Conservation (phyloP, 1,284 basidiomycete species). For the Puccinia triticina region DNA sequence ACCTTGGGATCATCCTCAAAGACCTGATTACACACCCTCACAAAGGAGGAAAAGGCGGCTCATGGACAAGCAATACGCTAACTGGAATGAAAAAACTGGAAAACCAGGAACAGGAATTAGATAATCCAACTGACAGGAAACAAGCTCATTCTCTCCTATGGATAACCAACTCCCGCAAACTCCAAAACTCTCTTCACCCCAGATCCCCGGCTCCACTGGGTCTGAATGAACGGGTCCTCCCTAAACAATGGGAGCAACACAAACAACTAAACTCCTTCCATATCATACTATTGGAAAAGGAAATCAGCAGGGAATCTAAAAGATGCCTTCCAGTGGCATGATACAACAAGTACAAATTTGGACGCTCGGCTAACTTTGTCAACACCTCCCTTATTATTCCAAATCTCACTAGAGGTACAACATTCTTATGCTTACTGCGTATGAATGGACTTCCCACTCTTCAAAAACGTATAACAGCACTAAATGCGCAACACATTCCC, state of each 20-base stretch:
- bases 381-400: not conserved
- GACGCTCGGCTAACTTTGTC: not conserved
- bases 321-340: not conserved
- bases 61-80: not conserved
- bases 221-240: not conserved
- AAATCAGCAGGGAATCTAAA: not conserved
- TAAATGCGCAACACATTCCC: no score
- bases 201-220: no score
- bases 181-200: not conserved
- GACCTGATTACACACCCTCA: not conserved
- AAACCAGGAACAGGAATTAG: not conserved
- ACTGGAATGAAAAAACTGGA: not conserved
- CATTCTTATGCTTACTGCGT: not conserved
- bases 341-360: not conserved
- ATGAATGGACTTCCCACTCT: no score
- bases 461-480: no score
- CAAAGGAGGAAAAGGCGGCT: not conserved
- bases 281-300: not conserved
- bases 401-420: not conserved
- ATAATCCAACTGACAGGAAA: no score
- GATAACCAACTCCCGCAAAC: not conserved
- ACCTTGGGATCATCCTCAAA: no score
- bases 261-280: not conserved
- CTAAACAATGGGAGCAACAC: not conserved
- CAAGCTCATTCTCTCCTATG: not conserved